phyloP scores from a whole-genome alignment of 352 stramenopile species.

The Phytophthora fragariae region DNA sequence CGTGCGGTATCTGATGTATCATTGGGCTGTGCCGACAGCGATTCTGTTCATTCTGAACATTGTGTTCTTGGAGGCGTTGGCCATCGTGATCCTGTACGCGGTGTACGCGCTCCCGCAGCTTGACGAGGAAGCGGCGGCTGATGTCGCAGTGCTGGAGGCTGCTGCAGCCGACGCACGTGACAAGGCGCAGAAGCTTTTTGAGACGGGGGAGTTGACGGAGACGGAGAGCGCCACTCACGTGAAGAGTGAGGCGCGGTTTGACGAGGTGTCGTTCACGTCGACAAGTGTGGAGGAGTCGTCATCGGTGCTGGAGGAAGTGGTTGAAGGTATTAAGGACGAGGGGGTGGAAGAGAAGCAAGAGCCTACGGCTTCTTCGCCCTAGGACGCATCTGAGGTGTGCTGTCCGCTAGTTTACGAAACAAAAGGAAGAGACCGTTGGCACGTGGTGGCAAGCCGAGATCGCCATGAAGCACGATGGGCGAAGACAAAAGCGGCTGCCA shows the following conservation, averaged over 20 bases:
- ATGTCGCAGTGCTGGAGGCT: slow-evolving; percentile 30
- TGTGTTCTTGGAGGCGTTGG: slow-evolving; percentile 72
- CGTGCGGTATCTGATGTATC: slow-evolving; percentile 88
- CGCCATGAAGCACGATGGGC: background rate
- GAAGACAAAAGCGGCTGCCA: slow-evolving; percentile 7
- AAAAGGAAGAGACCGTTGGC: slow-evolving; percentile 2
- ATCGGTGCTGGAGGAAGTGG: slow-evolving; percentile 1
- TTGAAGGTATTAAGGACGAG: slow-evolving; percentile 29
- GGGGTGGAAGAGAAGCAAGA: slow-evolving; percentile 40
- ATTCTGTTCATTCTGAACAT: slow-evolving; percentile 83
- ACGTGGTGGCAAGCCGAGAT: slow-evolving; percentile 20
- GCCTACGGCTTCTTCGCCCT: slow-evolving; percentile 34
- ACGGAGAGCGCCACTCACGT: slow-evolving; percentile 34
- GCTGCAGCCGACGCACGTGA: slow-evolving; percentile 31
- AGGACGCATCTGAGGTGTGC: slow-evolving; percentile 1
- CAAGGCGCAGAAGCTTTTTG: slow-evolving; percentile 37
- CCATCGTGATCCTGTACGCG: slow-evolving; percentile 71
- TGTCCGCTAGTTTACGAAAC: slow-evolving; percentile 6
- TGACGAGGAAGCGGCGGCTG: slow-evolving; percentile 29
- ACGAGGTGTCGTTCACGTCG: slow-evolving; percentile 26
- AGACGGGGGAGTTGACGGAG: slow-evolving; percentile 18
- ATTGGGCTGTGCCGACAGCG: slow-evolving; percentile 80
- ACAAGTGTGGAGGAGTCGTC: slow-evolving; percentile 15
- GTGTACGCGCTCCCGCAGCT: slow-evolving; percentile 65
- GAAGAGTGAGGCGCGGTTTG: slow-evolving; percentile 48